Evolutionary conservation across 352 stramenopile species (phyloP), one percentile per base, ranked within the genome.

Genomic region (Halophytophthora batemanensis): DNA sequence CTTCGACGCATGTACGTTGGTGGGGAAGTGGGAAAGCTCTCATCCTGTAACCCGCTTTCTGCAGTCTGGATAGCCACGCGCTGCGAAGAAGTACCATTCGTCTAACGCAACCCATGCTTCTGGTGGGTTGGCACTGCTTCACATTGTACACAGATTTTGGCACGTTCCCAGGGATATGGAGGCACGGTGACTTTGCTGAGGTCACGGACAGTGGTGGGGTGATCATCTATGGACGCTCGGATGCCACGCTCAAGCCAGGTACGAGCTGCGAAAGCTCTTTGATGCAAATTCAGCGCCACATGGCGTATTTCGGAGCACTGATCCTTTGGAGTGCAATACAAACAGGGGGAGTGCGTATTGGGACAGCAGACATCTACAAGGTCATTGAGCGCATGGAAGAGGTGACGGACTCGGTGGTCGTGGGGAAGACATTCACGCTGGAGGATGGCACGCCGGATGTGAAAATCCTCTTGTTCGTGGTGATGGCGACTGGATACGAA

Each of bases 161-260:
- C 36, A 78, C 74, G 28, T 92, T 88, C 46, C 64, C 68, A 29
- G 74, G 79, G 17, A 74, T 91, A 13, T 95, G 85, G 85, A 71
- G 73, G 22, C 85, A 95, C 37, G 85, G 85, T 17, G 85, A 95
- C 59, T 95, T 90, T 64, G 77, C 76, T 17, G 72, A 86, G 41
- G 70, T 89, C 22, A 87, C 72, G 19, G 64, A 71, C 37, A 66
- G 78, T 51, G 61, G 76, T 17, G 82, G 78, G 8, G 58, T 92
- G 22, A 64, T 92, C 22, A 86, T 92, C 48, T 85, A 86, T 29
- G 82, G 82, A n/a, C 78, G 82, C 22, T 87, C 74, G 11, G 82
- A 92, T 40, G 82, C 82, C 17, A 92, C 82, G 34, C 61, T 92
- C 40, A 92, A 92, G 52, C 78, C 78, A 47, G 74, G 74, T 72